Base-by-base conservation (phyloP, 345 rosid genomes). In the Brassica rapa region DNA sequence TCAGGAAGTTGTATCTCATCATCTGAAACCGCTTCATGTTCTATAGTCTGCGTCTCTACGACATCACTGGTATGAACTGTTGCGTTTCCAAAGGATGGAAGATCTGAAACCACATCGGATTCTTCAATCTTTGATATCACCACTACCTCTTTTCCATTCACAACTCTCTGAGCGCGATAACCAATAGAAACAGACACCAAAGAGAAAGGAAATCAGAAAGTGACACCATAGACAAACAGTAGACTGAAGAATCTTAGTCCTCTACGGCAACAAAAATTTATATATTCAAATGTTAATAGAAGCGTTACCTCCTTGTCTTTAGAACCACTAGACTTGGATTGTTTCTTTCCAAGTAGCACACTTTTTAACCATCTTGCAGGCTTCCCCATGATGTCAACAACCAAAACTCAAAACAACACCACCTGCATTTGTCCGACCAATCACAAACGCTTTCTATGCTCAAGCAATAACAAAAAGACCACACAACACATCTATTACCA, bases 361-460 rank as follows among this genome's bases (percentile, higher is more conserved):
- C 83, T 83, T 83, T 92, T 94, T 79, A 92, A 87, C 97, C 98
- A 92, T 71, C 84, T 94, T 43, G 83, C 90, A 0, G 97, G 91
- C 77, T 86, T 93, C 9, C 97, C 97, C 98, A 92, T 92, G 16
- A 39, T 69, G 30, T 74, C 15, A 2, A 15, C 4, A 68, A 73
- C 56, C 21, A 65, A 35, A 62, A 4, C 27, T 64, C 70, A 53
- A 59, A 77, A 66, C 69, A 77, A 64, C 70, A 77, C 80, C 71
- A 59, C 78, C 72, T 62, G 71, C 79, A 68, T 53, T 46, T 30
- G 1, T 68, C 63, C 79, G 11, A 59, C 5, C 12, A 77, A 30
- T 39, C 30, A 53, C 77, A 65, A 19, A 53, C 68, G 5, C 55
- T 30, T 82, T 82, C 49, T 82, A 55, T 8, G 49, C 1, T 12